Percentiles rank a stretch among this genome's conserved stretches.
phyloP scores from a whole-genome alignment of 208 protist genomes.

The Blechomonas ayalai region DNA sequence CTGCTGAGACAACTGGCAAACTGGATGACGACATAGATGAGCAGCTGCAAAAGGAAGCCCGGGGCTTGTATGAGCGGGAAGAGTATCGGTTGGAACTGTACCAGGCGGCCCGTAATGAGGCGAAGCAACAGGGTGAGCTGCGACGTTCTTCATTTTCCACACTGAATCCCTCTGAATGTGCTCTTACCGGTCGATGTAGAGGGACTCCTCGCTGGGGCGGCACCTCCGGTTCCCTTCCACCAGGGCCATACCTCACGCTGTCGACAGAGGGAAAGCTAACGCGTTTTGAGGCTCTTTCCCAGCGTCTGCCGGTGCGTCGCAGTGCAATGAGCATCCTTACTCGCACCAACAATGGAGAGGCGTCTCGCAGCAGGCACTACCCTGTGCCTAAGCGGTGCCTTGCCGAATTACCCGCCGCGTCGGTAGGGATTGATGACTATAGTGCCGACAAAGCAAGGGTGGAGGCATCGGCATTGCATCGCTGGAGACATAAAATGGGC shows the following conservation, averaged over 20 bases:
- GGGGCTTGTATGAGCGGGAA: background rate
- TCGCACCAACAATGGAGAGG: background rate
- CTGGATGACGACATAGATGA: slow-evolving; percentile 4
- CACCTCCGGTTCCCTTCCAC: slow-evolving; percentile 11
- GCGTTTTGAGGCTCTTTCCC: slow-evolving; percentile 25
- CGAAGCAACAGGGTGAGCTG: slow-evolving; percentile 6
- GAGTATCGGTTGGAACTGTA: background rate
- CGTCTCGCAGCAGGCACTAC: slow-evolving; percentile 15
- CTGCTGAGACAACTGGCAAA: too few species aligned
- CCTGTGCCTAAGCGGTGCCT: slow-evolving; percentile 6
- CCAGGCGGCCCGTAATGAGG: background rate
- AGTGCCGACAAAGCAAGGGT: background rate
- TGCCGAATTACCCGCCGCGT: background rate
- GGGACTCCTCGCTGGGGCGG: too few species aligned
- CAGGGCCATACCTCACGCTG: slow-evolving; percentile 32
- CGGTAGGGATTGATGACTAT: background rate
- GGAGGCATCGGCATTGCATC: slow-evolving; percentile 8
- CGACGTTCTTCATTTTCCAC: too few species aligned
- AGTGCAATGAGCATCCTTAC: slow-evolving; percentile 2
- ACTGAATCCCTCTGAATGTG: too few species aligned
- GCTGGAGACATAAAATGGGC: slow-evolving; percentile 32
- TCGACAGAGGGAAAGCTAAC: slow-evolving; percentile 20
- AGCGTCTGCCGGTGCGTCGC: slow-evolving; percentile 17
- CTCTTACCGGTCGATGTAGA: too few species aligned
- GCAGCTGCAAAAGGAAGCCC: background rate